Percentiles rank a stretch among this genome's conserved stretches.
Conservation (phyloP, 495 filamentous ascomycete species). For the Xylaria scruposa region DNA sequence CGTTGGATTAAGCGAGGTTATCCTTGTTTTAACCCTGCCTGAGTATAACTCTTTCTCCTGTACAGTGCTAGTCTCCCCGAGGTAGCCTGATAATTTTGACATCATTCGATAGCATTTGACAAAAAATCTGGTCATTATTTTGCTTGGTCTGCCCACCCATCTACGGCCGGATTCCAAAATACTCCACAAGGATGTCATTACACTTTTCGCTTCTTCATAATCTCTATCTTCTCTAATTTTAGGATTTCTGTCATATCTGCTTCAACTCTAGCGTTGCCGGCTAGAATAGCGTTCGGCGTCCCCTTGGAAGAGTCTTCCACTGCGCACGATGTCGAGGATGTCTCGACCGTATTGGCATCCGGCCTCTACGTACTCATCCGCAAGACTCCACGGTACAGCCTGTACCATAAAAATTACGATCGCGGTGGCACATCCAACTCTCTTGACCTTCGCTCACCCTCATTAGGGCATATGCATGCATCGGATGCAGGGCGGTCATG, state of each 20-base stretch:
- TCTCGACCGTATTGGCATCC: conserved; percentile 20
- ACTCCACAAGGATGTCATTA: conserved; percentile 24
- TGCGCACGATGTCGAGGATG: conserved; percentile 31
- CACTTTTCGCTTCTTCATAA: conserved; percentile 22
- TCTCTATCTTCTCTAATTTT: conserved; percentile 35
- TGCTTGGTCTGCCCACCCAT: conserved; percentile 5
- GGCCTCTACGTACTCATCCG: conserved; percentile 19
- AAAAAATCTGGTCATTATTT: not conserved
- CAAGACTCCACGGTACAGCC: conserved; percentile 14
- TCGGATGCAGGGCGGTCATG: not conserved
- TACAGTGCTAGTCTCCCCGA: not conserved
- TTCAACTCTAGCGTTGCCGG: conserved; percentile 33
- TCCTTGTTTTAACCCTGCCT: not conserved
- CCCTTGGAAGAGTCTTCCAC: conserved; percentile 34
- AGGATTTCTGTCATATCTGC: conserved; percentile 36
- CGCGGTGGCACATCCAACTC: conserved; percentile 26
- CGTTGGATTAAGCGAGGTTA: not conserved
- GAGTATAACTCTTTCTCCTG: not conserved
- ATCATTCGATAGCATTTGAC: conserved; percentile 1
- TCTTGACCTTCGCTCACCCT: conserved; percentile 6
- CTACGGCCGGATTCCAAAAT: conserved; percentile 29
- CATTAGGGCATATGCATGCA: conserved; percentile 6
- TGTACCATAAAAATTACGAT: conserved; percentile 25
- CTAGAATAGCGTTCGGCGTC: conserved; percentile 37
- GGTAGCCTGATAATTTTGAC: not conserved